phyloP scores from a whole-genome alignment of 768 basidiomycete species.

The Mycena haematopus region DNA sequence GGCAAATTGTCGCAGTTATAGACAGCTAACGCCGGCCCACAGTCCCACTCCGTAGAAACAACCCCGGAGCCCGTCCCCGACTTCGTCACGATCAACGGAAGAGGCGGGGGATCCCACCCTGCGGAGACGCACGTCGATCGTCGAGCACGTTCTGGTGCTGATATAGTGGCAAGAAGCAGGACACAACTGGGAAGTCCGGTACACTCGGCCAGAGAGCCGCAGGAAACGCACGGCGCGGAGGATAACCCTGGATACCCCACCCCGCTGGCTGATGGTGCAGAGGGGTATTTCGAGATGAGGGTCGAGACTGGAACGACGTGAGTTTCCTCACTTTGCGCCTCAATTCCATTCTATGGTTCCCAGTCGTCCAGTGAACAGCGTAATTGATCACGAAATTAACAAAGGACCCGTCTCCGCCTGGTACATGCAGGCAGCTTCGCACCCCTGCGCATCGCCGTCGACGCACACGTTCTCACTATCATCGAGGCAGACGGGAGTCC shows the following conservation, averaged over 20 bases:
- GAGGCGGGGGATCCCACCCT: neutral
- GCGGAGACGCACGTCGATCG: neutral
- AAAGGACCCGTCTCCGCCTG: constrained; percentile 53
- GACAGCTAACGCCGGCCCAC: neutral
- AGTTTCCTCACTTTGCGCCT: neutral
- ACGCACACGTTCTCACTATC: constrained; percentile 51
- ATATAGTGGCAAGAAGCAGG: too few species aligned
- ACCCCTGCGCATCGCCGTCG: constrained; percentile 51
- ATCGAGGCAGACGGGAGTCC: constrained; percentile 56
- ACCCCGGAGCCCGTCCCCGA: constrained; percentile 47
- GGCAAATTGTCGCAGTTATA: too few species aligned
- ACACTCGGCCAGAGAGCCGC: neutral
- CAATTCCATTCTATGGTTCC: too few species aligned
- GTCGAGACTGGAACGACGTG: constrained; percentile 5
- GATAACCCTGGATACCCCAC: neutral
- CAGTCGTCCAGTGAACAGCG: neutral
- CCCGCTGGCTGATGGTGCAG: neutral
- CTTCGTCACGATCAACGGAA: constrained; percentile 35
- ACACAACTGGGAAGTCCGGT: neutral
- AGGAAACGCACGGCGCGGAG: neutral
- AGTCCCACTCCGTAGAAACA: constrained; percentile 18
- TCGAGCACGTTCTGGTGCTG: neutral
- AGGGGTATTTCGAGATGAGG: constrained; percentile 2
- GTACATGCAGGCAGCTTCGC: constrained; percentile 56
- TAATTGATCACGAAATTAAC: neutral